Conservation (phyloP, 2,329 filamentous ascomycete species). For the Pseudopyricularia cyperi region DNA sequence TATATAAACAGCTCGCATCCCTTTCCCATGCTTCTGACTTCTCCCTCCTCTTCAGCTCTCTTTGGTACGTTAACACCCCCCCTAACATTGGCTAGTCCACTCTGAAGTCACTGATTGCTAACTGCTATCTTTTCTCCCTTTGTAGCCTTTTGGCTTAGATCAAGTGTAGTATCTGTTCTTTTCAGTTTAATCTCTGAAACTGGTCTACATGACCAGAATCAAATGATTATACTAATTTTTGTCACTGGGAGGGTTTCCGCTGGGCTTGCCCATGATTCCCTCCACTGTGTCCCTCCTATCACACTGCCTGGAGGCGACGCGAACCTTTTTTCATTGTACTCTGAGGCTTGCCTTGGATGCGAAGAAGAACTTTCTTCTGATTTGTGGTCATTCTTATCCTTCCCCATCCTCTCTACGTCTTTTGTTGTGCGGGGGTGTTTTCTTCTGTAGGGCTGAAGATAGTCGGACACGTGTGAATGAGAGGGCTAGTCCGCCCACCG, state of each 20-base stretch:
- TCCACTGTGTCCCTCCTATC: constrained; percentile 61
- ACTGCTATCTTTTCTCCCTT: constrained; percentile 32
- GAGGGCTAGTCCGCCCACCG: background rate
- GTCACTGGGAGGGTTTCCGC: constrained; percentile 35
- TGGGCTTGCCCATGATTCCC: constrained; percentile 56
- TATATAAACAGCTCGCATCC: background rate
- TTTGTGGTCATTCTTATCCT: no score
- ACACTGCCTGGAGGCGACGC: constrained; percentile 62
- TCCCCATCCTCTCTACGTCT: no score
- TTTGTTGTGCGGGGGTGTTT: background rate
- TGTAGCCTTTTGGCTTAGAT: constrained; percentile 60
- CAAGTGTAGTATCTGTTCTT: constrained; percentile 94
- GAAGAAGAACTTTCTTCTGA: no score
- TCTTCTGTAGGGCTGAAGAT: background rate
- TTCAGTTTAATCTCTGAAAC: constrained; percentile 94
- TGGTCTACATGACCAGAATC: constrained; percentile 54
- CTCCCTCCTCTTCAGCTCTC: background rate
- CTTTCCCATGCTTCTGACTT: background rate
- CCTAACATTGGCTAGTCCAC: background rate
- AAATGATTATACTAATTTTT: constrained; percentile 75
- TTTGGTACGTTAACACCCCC: background rate
- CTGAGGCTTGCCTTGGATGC: constrained; percentile 34
- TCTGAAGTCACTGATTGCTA: background rate
- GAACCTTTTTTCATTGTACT: constrained; percentile 48
- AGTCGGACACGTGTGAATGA: background rate